Percentiles rank a stretch among this genome's conserved stretches.
These are phyloP conservation scores for Harringtonia aguacate DNA, from an alignment of 2,329 filamentous ascomycete species.

Conservation along the genomic window DNA sequence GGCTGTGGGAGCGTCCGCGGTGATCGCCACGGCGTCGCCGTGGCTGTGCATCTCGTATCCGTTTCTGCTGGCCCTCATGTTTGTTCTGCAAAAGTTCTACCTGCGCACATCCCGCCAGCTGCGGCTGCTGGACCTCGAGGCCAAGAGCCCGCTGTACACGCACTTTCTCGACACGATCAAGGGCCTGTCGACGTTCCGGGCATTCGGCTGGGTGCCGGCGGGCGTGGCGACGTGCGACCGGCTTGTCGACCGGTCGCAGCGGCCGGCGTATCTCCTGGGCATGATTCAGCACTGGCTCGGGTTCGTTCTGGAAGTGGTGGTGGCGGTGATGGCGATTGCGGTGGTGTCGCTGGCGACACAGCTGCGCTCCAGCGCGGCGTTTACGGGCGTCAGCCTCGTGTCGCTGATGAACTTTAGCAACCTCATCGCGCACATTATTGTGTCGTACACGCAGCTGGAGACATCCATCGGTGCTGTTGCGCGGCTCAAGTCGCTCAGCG, in stretches of 20 bases:
- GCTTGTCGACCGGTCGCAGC: slow-evolving; percentile 43
- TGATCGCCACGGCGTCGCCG: slow-evolving; percentile 18
- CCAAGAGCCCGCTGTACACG: slow-evolving; percentile 44
- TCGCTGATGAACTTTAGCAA: slow-evolving; percentile 26
- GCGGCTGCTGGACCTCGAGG: slow-evolving; percentile 49
- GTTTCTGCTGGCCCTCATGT: slow-evolving; percentile 32
- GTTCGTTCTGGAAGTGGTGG: slow-evolving; percentile 37
- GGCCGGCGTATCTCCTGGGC: slow-evolving; percentile 45
- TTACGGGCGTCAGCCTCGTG: slow-evolving; percentile 28
- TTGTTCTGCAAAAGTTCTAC: slow-evolving; percentile 44
- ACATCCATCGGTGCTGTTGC: slow-evolving; percentile 24
- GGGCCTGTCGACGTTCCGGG: slow-evolving; percentile 44
- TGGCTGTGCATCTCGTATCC: slow-evolving; percentile 33
- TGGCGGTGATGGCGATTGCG: slow-evolving; percentile 34
- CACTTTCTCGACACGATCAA: slow-evolving; percentile 46
- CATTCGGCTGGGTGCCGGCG: slow-evolving; percentile 41
- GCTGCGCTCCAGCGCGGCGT: slow-evolving; percentile 22
- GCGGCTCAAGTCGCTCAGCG: slow-evolving; percentile 20
- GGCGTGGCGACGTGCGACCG: slow-evolving; percentile 31
- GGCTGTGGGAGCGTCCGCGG: slow-evolving; percentile 16
- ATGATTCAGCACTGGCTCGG: slow-evolving; percentile 49
- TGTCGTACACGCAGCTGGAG: slow-evolving; percentile 21
- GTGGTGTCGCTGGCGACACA: slow-evolving; percentile 38
- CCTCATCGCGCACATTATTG: slow-evolving; percentile 18
- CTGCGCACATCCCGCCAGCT: slow-evolving; percentile 50